These are phyloP conservation scores for Brettanomyces sp. DNA, from an alignment of 805 yeast genomes.

Conservation along the genomic window DNA sequence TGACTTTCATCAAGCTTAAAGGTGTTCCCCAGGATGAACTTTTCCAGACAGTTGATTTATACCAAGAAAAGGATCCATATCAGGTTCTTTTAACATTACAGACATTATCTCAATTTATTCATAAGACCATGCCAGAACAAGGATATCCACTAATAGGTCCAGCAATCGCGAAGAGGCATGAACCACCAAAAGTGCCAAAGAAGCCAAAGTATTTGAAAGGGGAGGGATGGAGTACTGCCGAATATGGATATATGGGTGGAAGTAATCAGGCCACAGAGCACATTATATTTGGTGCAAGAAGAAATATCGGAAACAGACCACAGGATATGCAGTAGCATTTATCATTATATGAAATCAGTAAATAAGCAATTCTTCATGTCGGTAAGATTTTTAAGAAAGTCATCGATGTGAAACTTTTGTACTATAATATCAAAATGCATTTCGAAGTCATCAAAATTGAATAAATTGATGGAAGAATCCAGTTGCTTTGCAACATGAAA, in stretches of 20 bases:
- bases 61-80: slow-evolving; percentile 65
- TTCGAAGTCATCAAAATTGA: slow-evolving; percentile 14
- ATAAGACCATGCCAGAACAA: slow-evolving; percentile 36
- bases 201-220: slow-evolving; percentile 42
- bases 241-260: slow-evolving; percentile 53
- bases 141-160: slow-evolving; percentile 51
- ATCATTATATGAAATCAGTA: slow-evolving; percentile 1
- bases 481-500: slow-evolving; percentile 50
- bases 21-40: slow-evolving; percentile 78
- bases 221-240: slow-evolving; percentile 44
- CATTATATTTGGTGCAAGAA: slow-evolving; percentile 43
- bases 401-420: slow-evolving; percentile 16
- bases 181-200: slow-evolving; percentile 41
- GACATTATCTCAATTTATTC: slow-evolving; percentile 62
- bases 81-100: slow-evolving; percentile 68
- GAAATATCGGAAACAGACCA: slow-evolving; percentile 29
- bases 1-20: slow-evolving; percentile 47
- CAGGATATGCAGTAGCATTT: background rate
- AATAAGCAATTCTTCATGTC: slow-evolving; percentile 7
- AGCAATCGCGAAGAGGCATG: slow-evolving; percentile 36
- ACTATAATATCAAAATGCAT: slow-evolving; percentile 8
- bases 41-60: slow-evolving; percentile 71
- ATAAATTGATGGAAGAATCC: slow-evolving; percentile 15
- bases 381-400: slow-evolving; percentile 15
- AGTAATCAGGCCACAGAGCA: slow-evolving; percentile 45